phyloP scores from a whole-genome alignment of 2,329 filamentous ascomycete genomes.

The Alternaria tenuissima region DNA sequence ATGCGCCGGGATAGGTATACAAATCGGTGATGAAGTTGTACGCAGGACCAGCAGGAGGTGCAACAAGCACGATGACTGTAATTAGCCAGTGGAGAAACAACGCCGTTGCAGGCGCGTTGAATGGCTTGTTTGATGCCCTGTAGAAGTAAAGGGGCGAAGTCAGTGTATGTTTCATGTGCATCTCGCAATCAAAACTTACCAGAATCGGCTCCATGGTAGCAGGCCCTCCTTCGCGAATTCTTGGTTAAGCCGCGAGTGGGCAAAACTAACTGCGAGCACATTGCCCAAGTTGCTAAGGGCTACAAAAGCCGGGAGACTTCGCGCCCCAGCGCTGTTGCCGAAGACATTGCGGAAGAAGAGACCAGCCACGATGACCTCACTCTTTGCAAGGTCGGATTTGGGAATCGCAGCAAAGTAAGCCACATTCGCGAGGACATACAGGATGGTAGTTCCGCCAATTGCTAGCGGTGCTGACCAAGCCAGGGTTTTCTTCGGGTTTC shows the following conservation, averaged over 20 bases:
- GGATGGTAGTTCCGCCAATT: conserved; percentile 65
- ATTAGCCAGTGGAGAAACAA: conserved; percentile 72
- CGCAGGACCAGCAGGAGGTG: conserved; percentile 71
- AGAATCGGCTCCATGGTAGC: conserved; percentile 58
- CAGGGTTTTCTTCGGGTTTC: conserved; percentile 63
- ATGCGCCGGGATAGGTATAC: conserved; percentile 49
- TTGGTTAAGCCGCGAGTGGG: conserved; percentile 67
- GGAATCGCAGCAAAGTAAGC: conserved; percentile 71
- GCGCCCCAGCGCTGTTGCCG: conserved; percentile 61
- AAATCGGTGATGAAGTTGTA: conserved; percentile 73
- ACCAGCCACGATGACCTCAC: conserved; percentile 67
- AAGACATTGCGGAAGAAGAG: conserved; percentile 70
- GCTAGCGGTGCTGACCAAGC: conserved; percentile 66
- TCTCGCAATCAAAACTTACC: background rate
- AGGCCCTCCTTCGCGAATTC: conserved; percentile 76
- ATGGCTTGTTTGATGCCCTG: conserved; percentile 72
- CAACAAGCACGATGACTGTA: conserved; percentile 70
- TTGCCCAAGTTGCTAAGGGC: conserved; percentile 70
- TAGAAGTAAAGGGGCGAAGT: background rate
- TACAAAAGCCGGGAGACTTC: conserved; percentile 60
- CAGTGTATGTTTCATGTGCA: background rate
- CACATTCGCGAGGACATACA: conserved; percentile 71
- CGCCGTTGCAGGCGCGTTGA: conserved; percentile 63
- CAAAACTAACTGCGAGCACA: conserved; percentile 68
- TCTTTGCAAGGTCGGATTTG: conserved; percentile 64